Evolutionary conservation across 2,329 filamentous ascomycete genomes (phyloP).

Genomic region (Lasiodiplodia citricola): DNA sequence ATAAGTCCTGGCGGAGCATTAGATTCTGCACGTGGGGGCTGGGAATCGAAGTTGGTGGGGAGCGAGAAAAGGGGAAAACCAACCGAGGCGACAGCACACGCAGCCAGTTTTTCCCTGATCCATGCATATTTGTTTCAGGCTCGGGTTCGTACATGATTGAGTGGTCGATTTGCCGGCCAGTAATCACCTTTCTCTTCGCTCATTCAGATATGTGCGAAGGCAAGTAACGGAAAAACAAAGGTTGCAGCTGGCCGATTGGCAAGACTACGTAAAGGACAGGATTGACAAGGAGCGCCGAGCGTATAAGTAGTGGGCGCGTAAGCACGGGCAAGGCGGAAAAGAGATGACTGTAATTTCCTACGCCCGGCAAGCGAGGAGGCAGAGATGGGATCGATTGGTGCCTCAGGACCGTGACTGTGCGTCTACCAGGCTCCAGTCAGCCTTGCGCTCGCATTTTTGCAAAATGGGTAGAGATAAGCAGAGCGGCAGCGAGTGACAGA

Average conservation of each 20-base stretch:
- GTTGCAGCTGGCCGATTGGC: neutral
- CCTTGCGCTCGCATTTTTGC: slow-evolving; percentile 8
- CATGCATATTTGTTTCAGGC: slow-evolving; percentile 11
- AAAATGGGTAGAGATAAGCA: neutral
- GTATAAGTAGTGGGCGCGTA: slow-evolving; percentile 8
- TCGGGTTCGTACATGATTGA: slow-evolving; percentile 16
- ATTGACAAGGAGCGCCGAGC: neutral
- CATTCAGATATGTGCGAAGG: neutral
- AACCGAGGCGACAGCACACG: slow-evolving; percentile 7
- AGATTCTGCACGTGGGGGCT: neutral
- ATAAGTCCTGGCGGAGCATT: neutral
- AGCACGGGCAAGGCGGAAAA: slow-evolving; percentile 16
- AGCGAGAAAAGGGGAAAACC: neutral
- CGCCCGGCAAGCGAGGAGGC: slow-evolving; percentile 6
- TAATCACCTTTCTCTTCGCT: slow-evolving; percentile 16
- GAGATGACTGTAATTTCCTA: slow-evolving; percentile 2
- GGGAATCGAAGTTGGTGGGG: neutral
- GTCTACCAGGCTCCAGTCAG: slow-evolving; percentile 17
- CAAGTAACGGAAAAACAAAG: neutral
- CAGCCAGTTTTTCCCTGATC: slow-evolving; percentile 15
- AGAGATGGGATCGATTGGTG: neutral
- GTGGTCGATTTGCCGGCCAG: neutral
- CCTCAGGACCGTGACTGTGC: neutral
- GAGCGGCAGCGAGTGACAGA: neutral
- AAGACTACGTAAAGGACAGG: neutral